phyloP scores from a whole-genome alignment of 768 basidiomycete genomes.

The Dacryopinax spathularia region DNA sequence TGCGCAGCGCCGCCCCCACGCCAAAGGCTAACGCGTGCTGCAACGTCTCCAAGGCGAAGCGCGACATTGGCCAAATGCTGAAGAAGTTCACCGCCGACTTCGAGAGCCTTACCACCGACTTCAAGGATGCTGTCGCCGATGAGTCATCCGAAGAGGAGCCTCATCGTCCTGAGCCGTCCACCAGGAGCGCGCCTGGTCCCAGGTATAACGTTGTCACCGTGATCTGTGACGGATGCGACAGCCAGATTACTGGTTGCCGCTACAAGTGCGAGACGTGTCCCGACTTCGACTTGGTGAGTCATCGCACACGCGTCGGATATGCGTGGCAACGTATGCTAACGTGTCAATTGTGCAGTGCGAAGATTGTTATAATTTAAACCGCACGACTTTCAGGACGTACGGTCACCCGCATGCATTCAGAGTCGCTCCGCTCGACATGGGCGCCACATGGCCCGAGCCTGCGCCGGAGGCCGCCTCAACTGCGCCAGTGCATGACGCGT shows the following conservation, averaged over 20 bases:
- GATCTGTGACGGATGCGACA: conserved; percentile 64
- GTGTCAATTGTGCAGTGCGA: neutral
- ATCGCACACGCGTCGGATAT: neutral
- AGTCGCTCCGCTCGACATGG: neutral
- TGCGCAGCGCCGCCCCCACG: neutral
- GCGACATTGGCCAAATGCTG: neutral
- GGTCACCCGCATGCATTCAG: neutral
- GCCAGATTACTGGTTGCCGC: conserved; percentile 50
- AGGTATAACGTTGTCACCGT: conserved; percentile 26
- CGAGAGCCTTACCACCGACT: neutral
- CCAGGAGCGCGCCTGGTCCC: neutral
- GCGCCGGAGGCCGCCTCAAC: neutral
- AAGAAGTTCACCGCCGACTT: conserved; percentile 1
- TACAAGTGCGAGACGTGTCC: conserved; percentile 38
- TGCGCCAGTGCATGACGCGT: conserved; percentile 10
- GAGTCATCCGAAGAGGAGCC: neutral
- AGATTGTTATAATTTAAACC: neutral
- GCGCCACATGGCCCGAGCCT: neutral
- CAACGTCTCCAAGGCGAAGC: neutral
- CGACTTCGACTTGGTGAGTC: conserved; percentile 12
- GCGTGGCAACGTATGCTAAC: too few species aligned
- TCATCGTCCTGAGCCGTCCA: neutral
- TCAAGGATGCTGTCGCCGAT: neutral
- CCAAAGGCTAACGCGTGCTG: neutral
- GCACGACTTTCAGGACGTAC: neutral